Evolutionary conservation across 805 yeast species (phyloP), one percentile per base, ranked within the genome.

Genomic region (Schwanniomyces vanrijiae): DNA sequence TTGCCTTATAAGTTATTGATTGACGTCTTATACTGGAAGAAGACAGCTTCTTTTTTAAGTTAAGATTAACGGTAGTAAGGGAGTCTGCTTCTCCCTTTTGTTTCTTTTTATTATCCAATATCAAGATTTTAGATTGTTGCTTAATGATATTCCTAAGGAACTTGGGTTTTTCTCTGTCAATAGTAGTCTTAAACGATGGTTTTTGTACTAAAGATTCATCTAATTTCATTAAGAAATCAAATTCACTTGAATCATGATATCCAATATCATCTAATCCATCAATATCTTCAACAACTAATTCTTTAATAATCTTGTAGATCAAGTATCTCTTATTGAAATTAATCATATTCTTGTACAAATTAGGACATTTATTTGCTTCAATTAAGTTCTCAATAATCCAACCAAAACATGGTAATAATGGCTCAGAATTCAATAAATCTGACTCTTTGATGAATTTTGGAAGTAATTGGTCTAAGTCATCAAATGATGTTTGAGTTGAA

Each of bases 371-470:
- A 50, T 69, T 69, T 9, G 67, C 55, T 58, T 88, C 96, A 45
- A 90, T 61, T 52, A 92, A 68, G 50, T 95, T 82, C 55, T 87
- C 92, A 20, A 86, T 72, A 43, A 90, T 73, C 98, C 98, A 92
- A 9, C 97, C 97, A 49, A 90, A 81, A 59, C 97, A 91, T 2
- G 96, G 94, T 5, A 90, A 80, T 42, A 88, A 68, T 0, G 83
- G 76, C 45, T 75, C 73, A 48, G 63, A 51, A 51, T 64, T 65
- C 24, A 64, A 60, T 40, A 72, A 60, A 40, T 69, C 75, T 1
- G 54, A 42, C 4, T 53, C 45, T 3, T 54, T 54, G 14, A 73
- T 44, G 13, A 54, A 47, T 2, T 45, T 46, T 0, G 77, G 78
- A 40, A 73, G 55, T 22, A 73, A 56, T 42, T 53, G 54, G 40